A percentile compares a stretch with the other conserved stretches of the same genome.
Conservation (phyloP, 176 grass and related monocot genomes). For the Oryza meyeriana region DNA sequence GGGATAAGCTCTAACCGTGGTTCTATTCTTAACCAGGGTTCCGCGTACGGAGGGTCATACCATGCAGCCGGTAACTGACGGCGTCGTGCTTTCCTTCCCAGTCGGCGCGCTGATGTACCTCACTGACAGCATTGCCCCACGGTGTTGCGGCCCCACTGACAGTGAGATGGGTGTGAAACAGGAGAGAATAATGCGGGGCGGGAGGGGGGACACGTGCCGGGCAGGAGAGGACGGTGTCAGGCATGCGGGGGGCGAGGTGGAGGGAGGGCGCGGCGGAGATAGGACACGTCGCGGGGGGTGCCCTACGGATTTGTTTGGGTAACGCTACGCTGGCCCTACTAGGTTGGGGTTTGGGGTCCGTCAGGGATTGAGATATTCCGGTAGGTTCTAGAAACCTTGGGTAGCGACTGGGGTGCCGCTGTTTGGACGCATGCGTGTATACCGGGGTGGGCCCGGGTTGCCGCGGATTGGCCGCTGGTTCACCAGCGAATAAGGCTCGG, state of each 20-base stretch:
- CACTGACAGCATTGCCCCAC: accelerated
- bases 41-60: neutral
- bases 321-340: no score
- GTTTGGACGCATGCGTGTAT: slow-evolving; percentile 20
- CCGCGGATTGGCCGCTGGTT: no score
- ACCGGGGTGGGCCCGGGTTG: neutral
- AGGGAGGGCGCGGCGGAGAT: neutral
- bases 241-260: slow-evolving; percentile 49
- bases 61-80: slow-evolving; percentile 8
- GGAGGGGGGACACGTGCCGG: slow-evolving; percentile 37
- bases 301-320: neutral
- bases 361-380: neutral
- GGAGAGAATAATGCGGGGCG: accelerated
- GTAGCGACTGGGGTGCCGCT: neutral
- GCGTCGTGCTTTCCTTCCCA: neutral
- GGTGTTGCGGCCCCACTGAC: accelerated
- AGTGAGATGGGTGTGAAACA: neutral
- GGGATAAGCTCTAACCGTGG: neutral
- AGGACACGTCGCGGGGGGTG: slow-evolving; percentile 55
- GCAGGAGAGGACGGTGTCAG: slow-evolving; percentile 17
- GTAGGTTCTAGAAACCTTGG: slow-evolving; percentile 52
- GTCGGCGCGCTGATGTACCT: accelerated
- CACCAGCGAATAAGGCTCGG: no score
- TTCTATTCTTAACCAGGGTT: neutral
- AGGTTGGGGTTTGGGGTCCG: neutral